These are phyloP conservation scores for Pseudogymnoascus sp. DNA, from an alignment of 2,329 filamentous ascomycete genomes.

Conservation along the genomic window DNA sequence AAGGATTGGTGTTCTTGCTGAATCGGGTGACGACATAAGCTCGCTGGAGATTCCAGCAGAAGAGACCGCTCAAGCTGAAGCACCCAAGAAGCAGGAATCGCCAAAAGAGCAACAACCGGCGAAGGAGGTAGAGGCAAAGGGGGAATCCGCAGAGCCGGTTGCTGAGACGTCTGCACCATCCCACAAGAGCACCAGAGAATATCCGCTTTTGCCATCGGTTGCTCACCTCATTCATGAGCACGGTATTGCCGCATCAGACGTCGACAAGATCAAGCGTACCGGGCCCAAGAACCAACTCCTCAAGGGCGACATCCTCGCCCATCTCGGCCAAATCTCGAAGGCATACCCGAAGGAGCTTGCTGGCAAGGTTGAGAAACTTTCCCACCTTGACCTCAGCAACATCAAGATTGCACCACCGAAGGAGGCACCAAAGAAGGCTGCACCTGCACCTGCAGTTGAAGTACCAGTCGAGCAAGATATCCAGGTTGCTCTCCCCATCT, in stretches of 20 bases:
- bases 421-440: slow-evolving; percentile 31
- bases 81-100: slow-evolving; percentile 23
- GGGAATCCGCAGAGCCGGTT: slow-evolving; percentile 12
- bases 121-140: slow-evolving; percentile 16
- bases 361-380: slow-evolving; percentile 62
- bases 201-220: slow-evolving; percentile 77
- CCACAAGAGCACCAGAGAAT: slow-evolving; percentile 55
- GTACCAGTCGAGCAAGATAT: slow-evolving; percentile 38
- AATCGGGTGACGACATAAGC: slow-evolving; percentile 70
- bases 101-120: slow-evolving; percentile 17
- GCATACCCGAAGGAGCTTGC: slow-evolving; percentile 65
- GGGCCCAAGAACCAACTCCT: slow-evolving; percentile 82
- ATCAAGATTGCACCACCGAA: slow-evolving; percentile 63
- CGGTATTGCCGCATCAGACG: slow-evolving; percentile 64
- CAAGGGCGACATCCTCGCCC: slow-evolving; percentile 92
- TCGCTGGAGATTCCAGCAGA: slow-evolving; percentile 69
- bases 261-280: slow-evolving; percentile 75
- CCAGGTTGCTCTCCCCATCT: slow-evolving; percentile 66
- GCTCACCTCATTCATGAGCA: slow-evolving; percentile 72
- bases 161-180: slow-evolving; percentile 23
- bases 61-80: slow-evolving; percentile 33
- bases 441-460: slow-evolving; percentile 33
- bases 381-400: slow-evolving; percentile 88
- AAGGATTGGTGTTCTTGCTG: slow-evolving; percentile 76
- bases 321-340: slow-evolving; percentile 68